phyloP scores from a whole-genome alignment of 148 eudicot genomes.

The Simmondsia chinensis region DNA sequence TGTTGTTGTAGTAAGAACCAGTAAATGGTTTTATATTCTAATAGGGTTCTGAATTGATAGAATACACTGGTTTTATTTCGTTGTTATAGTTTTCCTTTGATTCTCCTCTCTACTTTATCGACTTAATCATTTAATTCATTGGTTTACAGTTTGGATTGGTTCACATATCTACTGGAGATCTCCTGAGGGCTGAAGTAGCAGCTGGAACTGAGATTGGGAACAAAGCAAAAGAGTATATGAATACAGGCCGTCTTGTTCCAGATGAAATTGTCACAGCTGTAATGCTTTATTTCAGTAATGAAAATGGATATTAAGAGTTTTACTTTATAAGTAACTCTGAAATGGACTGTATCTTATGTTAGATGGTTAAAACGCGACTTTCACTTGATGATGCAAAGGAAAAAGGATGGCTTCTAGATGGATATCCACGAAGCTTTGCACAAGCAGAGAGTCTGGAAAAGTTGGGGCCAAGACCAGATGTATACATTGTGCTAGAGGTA shows the following conservation, averaged over 20 bases:
- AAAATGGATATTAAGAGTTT: neutral
- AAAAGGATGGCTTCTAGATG: conserved; percentile 98
- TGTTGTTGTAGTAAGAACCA: too few relatives aligned
- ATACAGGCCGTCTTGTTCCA: conserved; percentile 74
- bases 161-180: conserved; percentile 96
- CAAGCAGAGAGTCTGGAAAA: conserved; percentile 83
- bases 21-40: too few relatives aligned
- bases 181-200: conserved; percentile 78
- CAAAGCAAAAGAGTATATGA: conserved; percentile 89
- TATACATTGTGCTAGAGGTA: conserved; percentile 81
- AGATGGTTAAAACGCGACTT: conserved; percentile 81
- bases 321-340: neutral
- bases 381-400: conserved; percentile 69
- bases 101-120: neutral
- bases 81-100: neutral
- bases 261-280: conserved; percentile 92
- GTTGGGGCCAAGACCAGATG: conserved; percentile 70
- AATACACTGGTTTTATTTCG: too few relatives aligned
- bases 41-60: too few relatives aligned
- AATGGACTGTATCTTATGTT: conserved; percentile 10
- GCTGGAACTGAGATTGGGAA: conserved; percentile 88
- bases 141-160: conserved; percentile 71
- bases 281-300: conserved; percentile 9
- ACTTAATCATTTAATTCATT: neutral
- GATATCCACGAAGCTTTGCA: conserved; percentile 73